Percentiles rank a stretch among this genome's conserved stretches.
Evolutionary conservation across 768 basidiomycete genomes (phyloP).

Genomic region (Boletus rubescentipes): DNA sequence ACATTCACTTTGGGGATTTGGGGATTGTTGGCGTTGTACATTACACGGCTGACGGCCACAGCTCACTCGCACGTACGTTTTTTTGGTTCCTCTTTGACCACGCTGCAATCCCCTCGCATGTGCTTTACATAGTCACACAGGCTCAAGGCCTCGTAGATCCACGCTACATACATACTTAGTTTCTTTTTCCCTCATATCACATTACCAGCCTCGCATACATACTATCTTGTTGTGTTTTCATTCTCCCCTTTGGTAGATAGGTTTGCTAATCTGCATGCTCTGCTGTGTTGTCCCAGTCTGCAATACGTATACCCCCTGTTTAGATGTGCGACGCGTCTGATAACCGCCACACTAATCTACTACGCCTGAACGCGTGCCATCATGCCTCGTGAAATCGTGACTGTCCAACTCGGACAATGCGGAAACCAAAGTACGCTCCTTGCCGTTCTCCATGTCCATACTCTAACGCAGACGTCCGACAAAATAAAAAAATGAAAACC

Average conservation of each 20-base stretch:
- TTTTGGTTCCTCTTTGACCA: slow-evolving; percentile 10
- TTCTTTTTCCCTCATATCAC: no score
- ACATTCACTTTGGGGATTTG: slow-evolving; percentile 15
- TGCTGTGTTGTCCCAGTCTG: slow-evolving; percentile 6
- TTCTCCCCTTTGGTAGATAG: slow-evolving; percentile 13
- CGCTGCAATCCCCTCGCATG: slow-evolving; percentile 17
- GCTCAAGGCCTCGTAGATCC: slow-evolving; percentile 36
- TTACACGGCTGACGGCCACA: slow-evolving; percentile 32
- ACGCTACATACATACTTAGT: no score
- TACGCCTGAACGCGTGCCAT: slow-evolving; percentile 16
- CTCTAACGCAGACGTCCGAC: background rate
- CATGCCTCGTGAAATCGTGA: slow-evolving; percentile 86
- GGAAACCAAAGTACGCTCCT: slow-evolving; percentile 78
- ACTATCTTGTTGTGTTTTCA: slow-evolving; percentile 21
- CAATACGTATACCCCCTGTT: background rate
- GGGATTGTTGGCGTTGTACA: slow-evolving; percentile 17
- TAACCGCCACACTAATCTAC: no score
- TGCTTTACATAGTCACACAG: slow-evolving; percentile 30
- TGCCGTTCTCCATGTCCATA: background rate
- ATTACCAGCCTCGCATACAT: slow-evolving; percentile 24
- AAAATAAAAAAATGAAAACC: background rate
- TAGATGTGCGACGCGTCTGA: slow-evolving; percentile 8
- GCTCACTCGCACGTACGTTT: slow-evolving; percentile 12
- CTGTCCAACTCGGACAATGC: slow-evolving; percentile 85
- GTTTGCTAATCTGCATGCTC: slow-evolving; percentile 20